A percentile compares a stretch with the other conserved stretches of the same genome.
Evolutionary conservation across 441 rosid genomes (phyloP).

Genomic region (Heliophila coronopifolia): DNA sequence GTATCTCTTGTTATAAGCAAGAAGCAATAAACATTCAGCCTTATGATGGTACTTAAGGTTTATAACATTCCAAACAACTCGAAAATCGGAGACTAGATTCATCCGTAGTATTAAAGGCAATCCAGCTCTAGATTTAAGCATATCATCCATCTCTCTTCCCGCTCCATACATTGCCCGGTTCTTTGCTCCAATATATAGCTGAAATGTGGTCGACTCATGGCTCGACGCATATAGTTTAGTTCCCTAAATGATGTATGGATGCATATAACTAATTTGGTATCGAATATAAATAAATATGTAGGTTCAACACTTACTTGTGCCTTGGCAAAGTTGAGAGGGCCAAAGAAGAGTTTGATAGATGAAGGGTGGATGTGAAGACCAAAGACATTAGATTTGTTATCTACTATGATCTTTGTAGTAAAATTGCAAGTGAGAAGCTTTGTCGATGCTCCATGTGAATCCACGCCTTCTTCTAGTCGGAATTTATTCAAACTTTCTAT

Average conservation of each 20-base stretch:
- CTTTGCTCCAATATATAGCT: conserved; percentile 44
- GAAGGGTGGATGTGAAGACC: conserved; percentile 69
- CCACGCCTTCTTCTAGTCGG: conserved; percentile 69
- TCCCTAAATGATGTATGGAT: conserved; percentile 36
- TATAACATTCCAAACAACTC: conserved; percentile 51
- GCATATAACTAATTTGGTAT: background rate
- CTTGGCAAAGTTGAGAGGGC: conserved; percentile 50
- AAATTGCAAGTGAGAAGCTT: conserved; percentile 64
- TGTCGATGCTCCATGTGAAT: conserved; percentile 56
- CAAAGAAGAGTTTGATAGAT: conserved; percentile 45
- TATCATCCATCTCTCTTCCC: conserved; percentile 63
- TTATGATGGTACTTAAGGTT: conserved; percentile 50
- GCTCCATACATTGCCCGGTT: conserved; percentile 79
- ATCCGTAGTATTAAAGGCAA: conserved; percentile 47
- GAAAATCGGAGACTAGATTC: conserved; percentile 38
- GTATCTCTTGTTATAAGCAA: conserved; percentile 37
- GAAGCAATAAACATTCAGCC: conserved; percentile 43
- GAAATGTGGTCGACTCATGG: conserved; percentile 32
- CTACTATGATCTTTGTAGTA: conserved; percentile 45
- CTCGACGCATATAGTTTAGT: conserved; percentile 44
- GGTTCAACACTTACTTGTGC: conserved; percentile 37
- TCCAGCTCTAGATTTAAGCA: conserved; percentile 59
- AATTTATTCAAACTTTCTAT: conserved; percentile 44
- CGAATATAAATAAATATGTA: background rate
- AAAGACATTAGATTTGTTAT: conserved; percentile 73